Percentiles rank a stretch among this genome's conserved stretches.
These are phyloP conservation scores for Cornus suecica DNA, from an alignment of 148 eudicot genomes.

Conservation along the genomic window DNA sequence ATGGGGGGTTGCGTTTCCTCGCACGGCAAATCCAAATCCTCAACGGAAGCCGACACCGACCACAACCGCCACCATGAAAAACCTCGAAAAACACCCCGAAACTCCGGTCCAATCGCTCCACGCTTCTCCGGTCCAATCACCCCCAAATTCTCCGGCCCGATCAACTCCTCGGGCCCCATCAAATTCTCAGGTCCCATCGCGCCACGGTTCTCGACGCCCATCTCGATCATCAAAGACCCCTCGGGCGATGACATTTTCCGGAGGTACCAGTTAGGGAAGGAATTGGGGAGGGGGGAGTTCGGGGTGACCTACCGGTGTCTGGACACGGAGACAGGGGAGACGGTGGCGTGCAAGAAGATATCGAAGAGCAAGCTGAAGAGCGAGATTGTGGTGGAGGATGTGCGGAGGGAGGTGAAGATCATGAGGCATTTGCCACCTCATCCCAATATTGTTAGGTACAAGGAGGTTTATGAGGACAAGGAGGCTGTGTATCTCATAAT, in stretches of 20 bases:
- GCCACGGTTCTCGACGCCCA: slow-evolving; percentile 17
- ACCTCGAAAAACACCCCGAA: slow-evolving; percentile 1
- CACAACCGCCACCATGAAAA: neutral
- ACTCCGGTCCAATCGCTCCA: neutral
- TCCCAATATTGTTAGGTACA: slow-evolving; percentile 66
- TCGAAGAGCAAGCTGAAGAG: slow-evolving; percentile 72
- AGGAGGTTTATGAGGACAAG: slow-evolving; percentile 81
- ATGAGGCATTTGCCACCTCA: slow-evolving; percentile 81
- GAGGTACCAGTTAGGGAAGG: slow-evolving; percentile 55
- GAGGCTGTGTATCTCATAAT: slow-evolving; percentile 84
- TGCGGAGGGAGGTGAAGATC: slow-evolving; percentile 83
- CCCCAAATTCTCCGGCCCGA: too few species aligned
- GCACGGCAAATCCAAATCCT: neutral
- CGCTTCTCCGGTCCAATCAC: slow-evolving; percentile 26
- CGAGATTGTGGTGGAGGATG: slow-evolving; percentile 78
- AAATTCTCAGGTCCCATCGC: too few species aligned
- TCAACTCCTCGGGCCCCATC: too few species aligned
- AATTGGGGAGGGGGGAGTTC: slow-evolving; percentile 90
- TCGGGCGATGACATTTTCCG: slow-evolving; percentile 31
- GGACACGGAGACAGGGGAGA: slow-evolving; percentile 40
- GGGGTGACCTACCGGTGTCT: slow-evolving; percentile 72
- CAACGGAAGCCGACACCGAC: neutral
- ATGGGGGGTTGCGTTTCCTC: slow-evolving; percentile 37
- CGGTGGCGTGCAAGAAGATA: slow-evolving; percentile 73
- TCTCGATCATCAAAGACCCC: slow-evolving; percentile 40